Evolutionary conservation across 495 filamentous ascomycete species (phyloP), one percentile per base, ranked within the genome.

Genomic region (Annulohypoxylon moriforme): DNA sequence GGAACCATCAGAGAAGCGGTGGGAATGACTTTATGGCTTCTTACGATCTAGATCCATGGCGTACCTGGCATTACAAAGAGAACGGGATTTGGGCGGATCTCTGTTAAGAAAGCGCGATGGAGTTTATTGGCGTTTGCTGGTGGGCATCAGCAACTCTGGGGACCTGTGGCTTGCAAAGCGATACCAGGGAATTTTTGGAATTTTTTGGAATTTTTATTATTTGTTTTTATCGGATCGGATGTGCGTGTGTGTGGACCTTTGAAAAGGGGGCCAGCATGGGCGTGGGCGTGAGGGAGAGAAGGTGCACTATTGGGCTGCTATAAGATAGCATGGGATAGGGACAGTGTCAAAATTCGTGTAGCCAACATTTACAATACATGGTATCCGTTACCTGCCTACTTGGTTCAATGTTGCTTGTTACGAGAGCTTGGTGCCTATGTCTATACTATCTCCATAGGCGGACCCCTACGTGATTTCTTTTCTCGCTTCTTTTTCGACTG

Each of bases 81-180:
- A 57, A 22, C 38, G 20, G 56, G 55, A 40, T 58, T 64, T 67
- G 66, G 61, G 66, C 46, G 57, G 71, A 59, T 57, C 42, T 68
- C 31, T 69, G 71, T 59, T 66, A 69, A 64, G 61, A 69, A 63
- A 53, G 50, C 69, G 61, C 67, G 76, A 75, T 60, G 76, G 76
- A 78, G 76, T 78, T 78, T 52, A 74, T 69, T 69, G 63, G 77
- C 75, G 75, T 76, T 79, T 79, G 68, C 68, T 75, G 60, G 75
- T 60, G 68, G 77, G 75, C 77, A 69, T 77, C 71, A 75, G 59
- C 73, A 67, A 71, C 61, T 66, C 59, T 59, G 58, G 71, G 52
- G 33, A 65, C 27, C 57, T 25, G 42, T 49, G 57, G 58, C 50
- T 74, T 67, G 62, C 65, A 50, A 61, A 62, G 67, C 71, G 67